Base-by-base conservation (phyloP, 345 rosid species). In the Heritiera littoralis region DNA sequence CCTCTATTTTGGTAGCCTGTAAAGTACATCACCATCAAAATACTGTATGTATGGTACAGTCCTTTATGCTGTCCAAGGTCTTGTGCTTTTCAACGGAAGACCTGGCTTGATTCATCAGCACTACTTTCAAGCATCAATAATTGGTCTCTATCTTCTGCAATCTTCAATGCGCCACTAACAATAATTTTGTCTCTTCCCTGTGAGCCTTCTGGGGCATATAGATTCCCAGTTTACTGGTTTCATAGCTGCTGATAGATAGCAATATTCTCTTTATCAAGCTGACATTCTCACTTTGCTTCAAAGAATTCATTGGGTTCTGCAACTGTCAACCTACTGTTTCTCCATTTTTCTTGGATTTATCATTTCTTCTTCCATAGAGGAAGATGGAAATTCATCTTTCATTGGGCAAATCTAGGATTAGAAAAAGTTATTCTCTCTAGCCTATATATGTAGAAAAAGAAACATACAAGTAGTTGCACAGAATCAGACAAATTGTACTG, bases 71-170 rank as follows among this genome's bases (percentile, higher is more conserved):
- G 51, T 30, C 66, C 58, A 51, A 18, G 7, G 38, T 74, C 52
- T 58, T 58, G 66, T 58, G 32, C 38, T 67, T 67, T 67, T 67
- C 72, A 0, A 67, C 72, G 43, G 72, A 3, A 38, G 5, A 65
- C 23, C 23, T 2, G 0, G 11, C 43, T 35, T 64, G 69, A 15
- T 65, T 67, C 30, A 67, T n/a, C 10, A 32, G 12, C 40, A 32
- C n/a, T 32, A 0, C 40, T 30, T 30, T 14, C 68, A 32, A 56
- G 17, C 32, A 41, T 67, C 14, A 38, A 9, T 17, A 10, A 43
- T 3, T 10, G 72, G 32, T 43, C 72, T 43, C 72, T 18, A 40
- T 67, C 51, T 64, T 35, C 68, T 14, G 74, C 13, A 9, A n/a
- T 67, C 72, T 9, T 8, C 74, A 3, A 28, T 49, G 43, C 59